Evolutionary conservation across 148 eudicot genomes (phyloP), one percentile per base, ranked within the genome.

Genomic region (Rhododendron kiyosumense): DNA sequence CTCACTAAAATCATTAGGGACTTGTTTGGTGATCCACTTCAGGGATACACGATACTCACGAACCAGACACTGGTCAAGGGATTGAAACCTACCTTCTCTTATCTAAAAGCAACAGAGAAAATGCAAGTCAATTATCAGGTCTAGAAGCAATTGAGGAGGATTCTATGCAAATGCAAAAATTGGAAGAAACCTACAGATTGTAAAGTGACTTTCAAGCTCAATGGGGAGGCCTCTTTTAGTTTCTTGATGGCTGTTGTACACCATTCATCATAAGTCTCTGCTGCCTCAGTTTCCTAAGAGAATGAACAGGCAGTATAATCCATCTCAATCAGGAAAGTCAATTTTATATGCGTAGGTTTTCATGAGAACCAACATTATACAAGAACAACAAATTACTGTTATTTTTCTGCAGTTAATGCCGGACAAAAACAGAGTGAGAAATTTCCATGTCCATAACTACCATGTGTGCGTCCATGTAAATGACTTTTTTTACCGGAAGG

Each of bases 1-100:
- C 99, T 97, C 99, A 48, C 87, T 90, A 86, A 97, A 97, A 89
- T 97, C 99, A 61, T 89, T 88, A 11, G 99, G 95, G 85, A 95
- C 90, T 78, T 80, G 88, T 87, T 92, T 91, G 88, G 97, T 90
- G 43, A 97, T 87, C 84, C 93, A 97, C 63, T 89, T 93, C 52
- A 90, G 52, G 46, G 99, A 93, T 32, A 91, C 90, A 22, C 95
- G 91, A 88, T 95, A 94, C 85, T 97, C 99, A 80, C 94, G 93
- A 67, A 91, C 92, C 78, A 97, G 92, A 86, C 99, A 97, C 86
- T 88, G 92, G 86, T 97, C 99, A 24, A 97, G 96, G 85, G 98
- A 81, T 85, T 94, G 94, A 84, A 91, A 97, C 89, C 99, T 95
- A 45, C 98, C 98, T 88, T 94, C 98, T 85, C 99, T 91, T 89